Evolutionary conservation across 495 filamentous ascomycete species (phyloP), one percentile per base, ranked within the genome.

Genomic region (Neurospora hispaniola): DNA sequence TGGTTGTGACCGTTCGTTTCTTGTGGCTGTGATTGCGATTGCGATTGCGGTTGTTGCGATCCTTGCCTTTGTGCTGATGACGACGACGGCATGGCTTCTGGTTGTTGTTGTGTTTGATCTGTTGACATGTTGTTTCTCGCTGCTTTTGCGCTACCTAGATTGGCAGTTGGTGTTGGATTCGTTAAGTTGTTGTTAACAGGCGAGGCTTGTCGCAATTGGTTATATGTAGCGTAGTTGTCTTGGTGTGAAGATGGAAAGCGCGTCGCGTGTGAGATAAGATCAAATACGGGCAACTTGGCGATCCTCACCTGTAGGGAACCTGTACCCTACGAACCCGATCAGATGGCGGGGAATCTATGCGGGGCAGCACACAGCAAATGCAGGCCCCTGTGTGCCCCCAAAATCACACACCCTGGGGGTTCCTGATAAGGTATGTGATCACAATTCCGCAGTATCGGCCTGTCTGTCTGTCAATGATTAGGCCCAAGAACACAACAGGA

Each of bases 1-100:
- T 44, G 68, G 14, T 69, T 48, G 69, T 20, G 66, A 70, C 7
- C 23, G 69, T 76, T 70, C 5, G 38, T 6, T 59, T 75, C 73
- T 20, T 40, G 72, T 7, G 39, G 14, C 69, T 69, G 73, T 16
- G 20, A 12, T 46, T 46, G 70, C 69, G 59, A 39, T 71, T 66
- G 73, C 14, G 48, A 5, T 38, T 38, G 35, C 2, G 31, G 41
- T 59, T 59, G 48, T 14, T 23, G 48, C 11, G 48, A 59, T 59
- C 48, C 48, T 27, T 4, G 3, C 48, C 20, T 59, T 62, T 62
- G 54, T 27, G 23, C 23, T 14, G 54, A 62, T 11, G 54, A 62
- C 23, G 54, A 62, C 5, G 54, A 62, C 54, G 54, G 54, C 54
- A 66, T 18, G 1, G 54, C 31, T 35, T 38, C 54, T 31, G 23